phyloP scores from a whole-genome alignment of 2,329 filamentous ascomycete species.

The Xenoacremonium recifei region DNA sequence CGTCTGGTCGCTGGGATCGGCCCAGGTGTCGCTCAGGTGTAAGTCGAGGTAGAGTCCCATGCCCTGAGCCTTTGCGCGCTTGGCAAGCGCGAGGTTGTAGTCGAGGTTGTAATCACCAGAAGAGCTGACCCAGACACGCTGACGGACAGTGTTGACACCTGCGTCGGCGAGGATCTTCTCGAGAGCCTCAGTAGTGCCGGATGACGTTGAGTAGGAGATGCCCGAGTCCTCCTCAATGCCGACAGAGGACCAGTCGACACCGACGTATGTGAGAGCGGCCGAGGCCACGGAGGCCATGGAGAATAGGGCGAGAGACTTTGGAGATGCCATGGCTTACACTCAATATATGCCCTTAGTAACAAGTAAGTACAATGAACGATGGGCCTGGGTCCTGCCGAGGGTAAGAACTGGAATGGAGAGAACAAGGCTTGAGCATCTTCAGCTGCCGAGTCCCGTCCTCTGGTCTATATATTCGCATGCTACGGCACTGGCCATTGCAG shows the following conservation, averaged over 20 bases:
- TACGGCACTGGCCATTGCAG: no score
- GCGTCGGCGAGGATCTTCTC: constrained; percentile 61
- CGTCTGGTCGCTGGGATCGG: constrained; percentile 62
- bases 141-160: constrained; percentile 68
- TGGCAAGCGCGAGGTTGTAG: constrained; percentile 68
- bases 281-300: constrained; percentile 21
- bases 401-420: no score
- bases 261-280: constrained; percentile 59
- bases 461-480: no score
- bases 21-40: constrained; percentile 70
- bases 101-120: constrained; percentile 65
- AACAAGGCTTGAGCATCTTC: no score
- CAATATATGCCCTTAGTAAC: no score
- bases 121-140: constrained; percentile 69
- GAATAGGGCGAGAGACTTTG: constrained; percentile 8
- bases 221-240: constrained; percentile 61
- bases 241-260: constrained; percentile 70
- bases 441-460: no score
- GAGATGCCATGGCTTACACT: no score
- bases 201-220: constrained; percentile 57
- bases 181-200: constrained; percentile 52
- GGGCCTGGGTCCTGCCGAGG: no score
- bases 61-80: constrained; percentile 61
- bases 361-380: no score
- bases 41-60: constrained; percentile 61